Evolutionary conservation across 352 stramenopile genomes (phyloP), one percentile per base, ranked within the genome.

Genomic region (Phytophthora gonapodyides): DNA sequence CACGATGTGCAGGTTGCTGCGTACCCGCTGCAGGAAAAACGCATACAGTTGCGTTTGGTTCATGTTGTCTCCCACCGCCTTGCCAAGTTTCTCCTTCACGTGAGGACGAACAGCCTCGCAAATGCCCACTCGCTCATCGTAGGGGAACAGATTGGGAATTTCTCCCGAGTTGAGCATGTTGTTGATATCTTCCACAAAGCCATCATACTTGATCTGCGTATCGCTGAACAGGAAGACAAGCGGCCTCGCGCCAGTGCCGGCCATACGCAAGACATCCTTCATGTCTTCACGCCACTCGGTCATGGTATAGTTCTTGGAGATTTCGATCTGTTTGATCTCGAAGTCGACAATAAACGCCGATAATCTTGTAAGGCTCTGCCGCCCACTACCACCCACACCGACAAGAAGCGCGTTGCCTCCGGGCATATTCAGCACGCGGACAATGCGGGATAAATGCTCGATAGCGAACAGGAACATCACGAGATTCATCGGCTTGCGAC

Each of bases 381-480:
- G 75, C 0, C 95, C 95, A 49, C 86, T 97, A 6, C 95, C 95
- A 48, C 95, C 95, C 0, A 98, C 95, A 31, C 95, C 95, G 3
- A 98, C 91, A 13, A 98, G 81, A 49, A 98, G 59, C 7, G 87
- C 81, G 40, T 98, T 98, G 2, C 95, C 95, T 5, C 93, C 88
- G 2, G 94, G 91, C 93, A 98, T 98, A 30, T 97, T 97, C 5
- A 98, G 80, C 33, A 98, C 87, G 16, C 95, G 88, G 9, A 91
- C 75, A 55, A 98, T 96, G 7, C 94, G 78, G 12, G 85, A 97
- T 46, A 98, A 75, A 54, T 98, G 95, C 61, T 98, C 93, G 44
- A 98, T 97, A 7, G 95, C 95, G 57, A 98, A 98, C 17, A 97
- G 73, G 59, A 98, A 98, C 91, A 98, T 97, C 5, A 98, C 95